phyloP scores from a whole-genome alignment of 2,329 filamentous ascomycete genomes.

The Zopfia rhizophila region DNA sequence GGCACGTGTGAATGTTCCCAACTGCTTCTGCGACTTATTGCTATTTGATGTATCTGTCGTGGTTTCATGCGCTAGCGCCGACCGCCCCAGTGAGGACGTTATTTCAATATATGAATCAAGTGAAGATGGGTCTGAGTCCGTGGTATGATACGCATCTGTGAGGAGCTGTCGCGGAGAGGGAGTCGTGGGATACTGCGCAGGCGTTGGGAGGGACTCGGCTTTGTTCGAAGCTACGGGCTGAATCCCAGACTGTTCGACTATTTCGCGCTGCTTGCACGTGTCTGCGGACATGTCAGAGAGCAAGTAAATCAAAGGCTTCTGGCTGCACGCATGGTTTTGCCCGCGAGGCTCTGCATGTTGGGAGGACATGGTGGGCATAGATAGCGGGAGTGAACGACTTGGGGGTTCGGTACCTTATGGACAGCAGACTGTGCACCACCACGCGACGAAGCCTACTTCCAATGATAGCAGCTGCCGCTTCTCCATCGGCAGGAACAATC shows the following conservation, averaged over 20 bases:
- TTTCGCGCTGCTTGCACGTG: conserved; percentile 22
- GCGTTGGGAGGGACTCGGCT: conserved; percentile 17
- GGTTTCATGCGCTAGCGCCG: conserved; percentile 29
- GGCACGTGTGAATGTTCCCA: conserved; percentile 37
- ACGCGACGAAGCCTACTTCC: conserved; percentile 46
- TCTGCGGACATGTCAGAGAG: conserved; percentile 38
- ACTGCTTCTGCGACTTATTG: conserved; percentile 39
- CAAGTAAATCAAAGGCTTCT: conserved; percentile 12
- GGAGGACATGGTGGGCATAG: conserved; percentile 31
- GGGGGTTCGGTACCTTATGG: conserved; percentile 22
- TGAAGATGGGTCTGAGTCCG: conserved; percentile 37
- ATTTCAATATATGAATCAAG: conserved; percentile 38
- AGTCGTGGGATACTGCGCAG: conserved; percentile 19
- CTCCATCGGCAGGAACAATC: conserved; percentile 48
- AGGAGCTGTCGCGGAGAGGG: conserved; percentile 12
- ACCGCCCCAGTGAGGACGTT: conserved; percentile 44
- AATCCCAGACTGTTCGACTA: conserved; percentile 28
- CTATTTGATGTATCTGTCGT: conserved; percentile 31
- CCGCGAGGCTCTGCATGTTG: conserved; percentile 23
- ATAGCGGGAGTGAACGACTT: conserved; percentile 27
- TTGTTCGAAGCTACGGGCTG: conserved; percentile 1
- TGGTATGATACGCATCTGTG: conserved; percentile 41
- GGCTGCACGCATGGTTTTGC: conserved; percentile 15
- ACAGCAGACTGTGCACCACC: conserved; percentile 41
- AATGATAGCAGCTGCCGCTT: conserved; percentile 41